Evolutionary conservation across 2,329 filamentous ascomycete species (phyloP).

Genomic region (Penicillium occitanis): DNA sequence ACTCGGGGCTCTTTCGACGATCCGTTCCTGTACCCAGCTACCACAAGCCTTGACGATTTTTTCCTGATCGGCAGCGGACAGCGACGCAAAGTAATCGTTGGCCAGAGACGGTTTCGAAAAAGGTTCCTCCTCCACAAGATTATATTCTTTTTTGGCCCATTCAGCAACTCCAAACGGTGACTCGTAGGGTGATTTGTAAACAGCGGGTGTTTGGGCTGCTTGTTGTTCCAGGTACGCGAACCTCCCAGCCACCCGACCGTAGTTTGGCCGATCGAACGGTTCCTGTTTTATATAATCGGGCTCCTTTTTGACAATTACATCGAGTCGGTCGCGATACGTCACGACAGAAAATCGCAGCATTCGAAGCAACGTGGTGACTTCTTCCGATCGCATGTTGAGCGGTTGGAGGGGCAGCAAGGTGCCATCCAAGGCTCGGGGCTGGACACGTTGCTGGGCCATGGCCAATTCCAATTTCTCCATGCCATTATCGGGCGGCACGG

Average conservation of each 20-base stretch:
- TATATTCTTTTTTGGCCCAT: conserved; percentile 42
- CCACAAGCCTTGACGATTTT: conserved; percentile 46
- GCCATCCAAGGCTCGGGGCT: conserved; percentile 40
- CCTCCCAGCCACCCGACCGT: conserved; percentile 38
- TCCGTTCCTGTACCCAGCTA: conserved; percentile 39
- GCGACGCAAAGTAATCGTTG: conserved; percentile 43
- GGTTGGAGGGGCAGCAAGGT: conserved; percentile 40
- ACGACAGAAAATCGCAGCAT: conserved; percentile 47
- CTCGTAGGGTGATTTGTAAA: conserved; percentile 47
- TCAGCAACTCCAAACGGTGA: conserved; percentile 45
- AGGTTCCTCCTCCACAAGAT: conserved; percentile 35
- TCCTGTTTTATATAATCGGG: conserved; percentile 36
- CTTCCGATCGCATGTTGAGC: conserved; percentile 46
- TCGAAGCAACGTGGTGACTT: conserved; percentile 43
- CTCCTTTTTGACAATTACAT: conserved; percentile 42
- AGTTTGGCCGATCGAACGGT: conserved; percentile 31
- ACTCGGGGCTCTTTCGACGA: conserved; percentile 37
- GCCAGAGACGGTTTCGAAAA: conserved; percentile 41
- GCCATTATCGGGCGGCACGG: conserved; percentile 41
- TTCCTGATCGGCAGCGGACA: conserved; percentile 42
- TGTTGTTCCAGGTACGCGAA: conserved; percentile 44
- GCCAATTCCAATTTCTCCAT: conserved; percentile 46
- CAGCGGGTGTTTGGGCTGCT: conserved; percentile 37
- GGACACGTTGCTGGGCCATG: conserved; percentile 46
- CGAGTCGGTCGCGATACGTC: conserved; percentile 41